A percentile compares a stretch with the other conserved stretches of the same genome.
phyloP scores from a whole-genome alignment of 768 basidiomycete species.

The Trametes meyenii region DNA sequence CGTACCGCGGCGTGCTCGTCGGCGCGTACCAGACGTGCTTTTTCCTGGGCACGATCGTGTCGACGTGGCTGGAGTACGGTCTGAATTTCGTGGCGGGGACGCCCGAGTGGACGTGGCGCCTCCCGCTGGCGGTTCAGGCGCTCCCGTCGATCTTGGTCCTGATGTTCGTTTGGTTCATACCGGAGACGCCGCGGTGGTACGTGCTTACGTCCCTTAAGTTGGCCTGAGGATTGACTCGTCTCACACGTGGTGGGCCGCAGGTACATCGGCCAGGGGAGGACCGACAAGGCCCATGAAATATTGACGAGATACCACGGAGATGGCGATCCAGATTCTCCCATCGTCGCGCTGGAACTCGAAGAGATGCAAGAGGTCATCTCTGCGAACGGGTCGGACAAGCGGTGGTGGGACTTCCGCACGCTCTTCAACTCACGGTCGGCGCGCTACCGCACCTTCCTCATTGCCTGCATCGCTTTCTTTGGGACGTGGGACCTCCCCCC shows the following conservation, averaged over 20 bases:
- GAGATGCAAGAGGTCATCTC: slow-evolving; percentile 54
- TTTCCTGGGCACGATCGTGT: slow-evolving; percentile 27
- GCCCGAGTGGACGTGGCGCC: slow-evolving; percentile 60
- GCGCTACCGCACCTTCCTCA: slow-evolving; percentile 26
- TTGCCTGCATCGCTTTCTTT: slow-evolving; percentile 49
- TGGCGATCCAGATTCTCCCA: slow-evolving; percentile 58
- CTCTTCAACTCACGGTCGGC: slow-evolving; percentile 24
- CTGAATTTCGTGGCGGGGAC: slow-evolving; percentile 43
- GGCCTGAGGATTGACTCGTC: neutral
- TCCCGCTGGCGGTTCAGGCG: slow-evolving; percentile 66
- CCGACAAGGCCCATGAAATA: slow-evolving; percentile 59
- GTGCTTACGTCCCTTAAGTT: slow-evolving; percentile 13
- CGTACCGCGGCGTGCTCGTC: slow-evolving; percentile 54
- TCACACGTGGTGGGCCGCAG: slow-evolving; percentile 1
- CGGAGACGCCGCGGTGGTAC: slow-evolving; percentile 70
- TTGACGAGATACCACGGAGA: slow-evolving; percentile 75
- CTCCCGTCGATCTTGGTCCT: slow-evolving; percentile 60
- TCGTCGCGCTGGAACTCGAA: slow-evolving; percentile 38
- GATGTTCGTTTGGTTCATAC: slow-evolving; percentile 56
- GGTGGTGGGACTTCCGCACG: slow-evolving; percentile 38
- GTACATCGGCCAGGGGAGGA: slow-evolving; percentile 51
- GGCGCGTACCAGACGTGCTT: slow-evolving; percentile 42
- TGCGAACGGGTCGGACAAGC: slow-evolving; percentile 56
- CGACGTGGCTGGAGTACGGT: slow-evolving; percentile 44
- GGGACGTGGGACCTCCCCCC: slow-evolving; percentile 48